Base-by-base conservation (phyloP, 179 eudicot species). In the Pouteria campechiana region DNA sequence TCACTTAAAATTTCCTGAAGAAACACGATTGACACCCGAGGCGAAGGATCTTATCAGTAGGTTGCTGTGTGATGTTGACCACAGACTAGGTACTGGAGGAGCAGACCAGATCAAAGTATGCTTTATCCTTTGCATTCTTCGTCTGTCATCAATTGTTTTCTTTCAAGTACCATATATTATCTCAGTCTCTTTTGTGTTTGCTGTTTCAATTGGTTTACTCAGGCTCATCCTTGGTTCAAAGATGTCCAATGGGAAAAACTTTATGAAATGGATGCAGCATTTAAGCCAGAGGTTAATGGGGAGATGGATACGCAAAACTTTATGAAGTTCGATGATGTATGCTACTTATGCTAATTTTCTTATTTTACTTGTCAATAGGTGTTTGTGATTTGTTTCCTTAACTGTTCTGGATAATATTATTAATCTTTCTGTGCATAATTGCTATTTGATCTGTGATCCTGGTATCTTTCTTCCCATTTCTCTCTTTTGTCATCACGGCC, bases 171-270 rank as follows among this genome's bases (percentile, higher is more conserved):
- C n/a, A 13, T 36, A 3, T 36, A 7, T 36, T 5, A 9, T 16
- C 15, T 15, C 5, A 14, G 6, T 11, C 3, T 16, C 8, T 0
- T 4, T 14, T 5, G 4, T 14, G 1, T 13, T 6, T 13, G 1
- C 9, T 13, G 15, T 5, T 15, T 36, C 9, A 44, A 7, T 10
- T 5, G 35, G 6, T 23, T n/a, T 13, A 38, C 19, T 55, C 74
- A 88, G 97, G 95, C 72, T 46, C 97, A 88, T 64, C 84, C 94
- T 37, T 88, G 97, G 97, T 88, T 88, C 60, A 69, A 57, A 44
- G 85, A 68, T 69, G 43, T 81, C 47, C 74, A 34, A 56, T 88
- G 97, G 97, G 97, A 88, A 61, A 75, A 69, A 62, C 67, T 88
- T 21, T 88, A 88, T 60, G 97, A 88, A 55, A 78, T 70, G 84